These are phyloP conservation scores for Pezicula radicicola DNA, from an alignment of 2,329 filamentous ascomycete species.

Conservation along the genomic window DNA sequence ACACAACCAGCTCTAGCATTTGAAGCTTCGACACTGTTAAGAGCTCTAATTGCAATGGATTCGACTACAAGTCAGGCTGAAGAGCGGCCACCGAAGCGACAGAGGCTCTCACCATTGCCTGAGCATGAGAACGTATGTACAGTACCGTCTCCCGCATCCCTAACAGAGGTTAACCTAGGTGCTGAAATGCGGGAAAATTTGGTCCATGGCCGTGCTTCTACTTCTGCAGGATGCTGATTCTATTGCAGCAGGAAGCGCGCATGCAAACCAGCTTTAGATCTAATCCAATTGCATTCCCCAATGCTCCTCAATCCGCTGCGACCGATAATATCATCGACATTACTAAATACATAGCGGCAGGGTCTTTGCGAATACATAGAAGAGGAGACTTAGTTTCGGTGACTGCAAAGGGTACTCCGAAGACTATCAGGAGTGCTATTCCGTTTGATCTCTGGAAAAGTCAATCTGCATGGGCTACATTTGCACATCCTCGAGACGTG, in stretches of 20 bases:
- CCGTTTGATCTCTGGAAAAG: slow-evolving; percentile 4
- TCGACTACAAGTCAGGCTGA: no score
- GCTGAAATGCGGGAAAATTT: no score
- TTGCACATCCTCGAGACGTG: slow-evolving; percentile 14
- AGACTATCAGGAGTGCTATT: not conserved
- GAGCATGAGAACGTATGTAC: no score
- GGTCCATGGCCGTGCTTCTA: no score
- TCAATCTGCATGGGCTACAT: slow-evolving; percentile 14
- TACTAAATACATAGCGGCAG: slow-evolving; percentile 22
- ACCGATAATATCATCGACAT: slow-evolving; percentile 15
- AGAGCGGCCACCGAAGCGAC: no score
- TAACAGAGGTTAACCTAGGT: no score
- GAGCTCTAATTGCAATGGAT: no score
- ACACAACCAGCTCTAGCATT: no score
- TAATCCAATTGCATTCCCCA: not conserved
- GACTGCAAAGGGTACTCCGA: no score
- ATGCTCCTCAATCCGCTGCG: not conserved
- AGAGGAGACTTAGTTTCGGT: not conserved
- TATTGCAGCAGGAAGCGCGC: not conserved
- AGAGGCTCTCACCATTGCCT: no score
- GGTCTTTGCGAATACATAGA: slow-evolving; percentile 18
- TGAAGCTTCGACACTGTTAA: no score
- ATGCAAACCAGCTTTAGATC: slow-evolving; percentile 7
- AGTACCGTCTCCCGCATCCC: no score
- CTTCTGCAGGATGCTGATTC: not conserved